These are phyloP conservation scores for Aspergillus vadensis DNA, from an alignment of 2,329 filamentous ascomycete species.

Conservation along the genomic window DNA sequence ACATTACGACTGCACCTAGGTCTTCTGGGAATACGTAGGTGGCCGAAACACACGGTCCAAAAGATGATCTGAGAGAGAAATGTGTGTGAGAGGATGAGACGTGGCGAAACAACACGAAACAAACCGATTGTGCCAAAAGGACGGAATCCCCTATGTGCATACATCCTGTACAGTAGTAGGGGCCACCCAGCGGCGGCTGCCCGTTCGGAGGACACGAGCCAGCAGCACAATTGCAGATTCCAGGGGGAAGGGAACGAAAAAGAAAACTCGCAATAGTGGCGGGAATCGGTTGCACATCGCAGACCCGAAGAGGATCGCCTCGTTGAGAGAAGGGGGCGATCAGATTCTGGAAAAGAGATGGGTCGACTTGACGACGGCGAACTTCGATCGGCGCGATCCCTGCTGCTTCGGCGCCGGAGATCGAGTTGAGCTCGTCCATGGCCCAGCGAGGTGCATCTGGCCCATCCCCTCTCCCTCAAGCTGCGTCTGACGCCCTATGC, in stretches of 20 bases:
- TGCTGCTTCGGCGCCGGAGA: slow-evolving; percentile 9
- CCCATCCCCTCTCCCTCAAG: slow-evolving; percentile 3
- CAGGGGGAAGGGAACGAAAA: slow-evolving; percentile 8
- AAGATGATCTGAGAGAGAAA: no score
- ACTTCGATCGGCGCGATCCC: slow-evolving; percentile 20
- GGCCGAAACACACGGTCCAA: slow-evolving; percentile 2
- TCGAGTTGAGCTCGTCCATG: slow-evolving; percentile 10
- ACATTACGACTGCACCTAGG: background rate
- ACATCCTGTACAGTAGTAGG: background rate
- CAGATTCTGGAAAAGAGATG: slow-evolving; percentile 27
- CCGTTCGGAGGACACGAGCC: slow-evolving; percentile 7
- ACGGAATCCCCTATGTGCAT: background rate
- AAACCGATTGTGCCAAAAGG: slow-evolving; percentile 1
- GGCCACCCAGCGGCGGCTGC: background rate
- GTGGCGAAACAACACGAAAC: background rate
- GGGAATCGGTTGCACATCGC: slow-evolving; percentile 1
- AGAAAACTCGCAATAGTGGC: background rate
- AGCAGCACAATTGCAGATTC: slow-evolving; percentile 6
- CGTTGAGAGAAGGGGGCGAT: slow-evolving; percentile 23
- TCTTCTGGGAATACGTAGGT: background rate
- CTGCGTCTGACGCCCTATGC: slow-evolving; percentile 19
- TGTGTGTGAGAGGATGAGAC: background rate
- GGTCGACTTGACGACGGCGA: slow-evolving; percentile 15
- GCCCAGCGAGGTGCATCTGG: slow-evolving; percentile 1
- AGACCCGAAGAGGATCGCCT: slow-evolving; percentile 13